Conservation (phyloP, 768 basidiomycete genomes). For the Amylocystis lapponica region DNA sequence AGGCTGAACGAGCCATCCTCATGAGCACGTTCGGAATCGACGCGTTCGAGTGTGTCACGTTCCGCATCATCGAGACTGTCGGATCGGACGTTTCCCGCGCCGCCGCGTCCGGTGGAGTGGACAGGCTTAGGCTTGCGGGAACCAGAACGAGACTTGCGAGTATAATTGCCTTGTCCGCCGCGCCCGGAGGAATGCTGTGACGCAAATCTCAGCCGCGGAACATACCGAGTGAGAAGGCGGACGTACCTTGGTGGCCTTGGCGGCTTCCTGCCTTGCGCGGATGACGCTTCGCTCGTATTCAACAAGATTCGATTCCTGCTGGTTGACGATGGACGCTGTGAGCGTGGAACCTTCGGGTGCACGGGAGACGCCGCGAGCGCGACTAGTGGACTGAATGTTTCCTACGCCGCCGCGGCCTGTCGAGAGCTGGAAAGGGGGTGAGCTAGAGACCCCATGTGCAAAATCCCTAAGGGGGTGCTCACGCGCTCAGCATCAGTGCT, state of each 20-base stretch:
- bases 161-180: slow-evolving; percentile 75
- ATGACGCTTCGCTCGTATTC: slow-evolving; percentile 38
- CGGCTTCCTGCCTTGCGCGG: slow-evolving; percentile 23
- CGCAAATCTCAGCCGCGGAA: neutral
- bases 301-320: slow-evolving; percentile 14
- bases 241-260: slow-evolving; percentile 16
- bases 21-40: too few relatives aligned
- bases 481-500: too few relatives aligned
- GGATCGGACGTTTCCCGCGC: slow-evolving; percentile 60
- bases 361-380: slow-evolving; percentile 31
- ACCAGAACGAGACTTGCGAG: slow-evolving; percentile 40
- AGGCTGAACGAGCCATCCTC: too few relatives aligned
- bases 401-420: slow-evolving; percentile 80
- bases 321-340: slow-evolving; percentile 23
- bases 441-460: too few relatives aligned
- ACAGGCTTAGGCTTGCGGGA: slow-evolving; percentile 27
- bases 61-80: too few relatives aligned
- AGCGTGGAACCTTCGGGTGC: slow-evolving; percentile 12
- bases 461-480: too few relatives aligned
- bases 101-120: slow-evolving; percentile 58
- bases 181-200: slow-evolving; percentile 64
- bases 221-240: neutral
- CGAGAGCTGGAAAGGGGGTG: slow-evolving; percentile 33
- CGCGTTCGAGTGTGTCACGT: too few relatives aligned
- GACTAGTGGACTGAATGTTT: slow-evolving; percentile 78